Percentiles rank a stretch among this genome's conserved stretches.
Evolutionary conservation across 768 basidiomycete species (phyloP).

Genomic region (Kwoniella newhampshirensis): DNA sequence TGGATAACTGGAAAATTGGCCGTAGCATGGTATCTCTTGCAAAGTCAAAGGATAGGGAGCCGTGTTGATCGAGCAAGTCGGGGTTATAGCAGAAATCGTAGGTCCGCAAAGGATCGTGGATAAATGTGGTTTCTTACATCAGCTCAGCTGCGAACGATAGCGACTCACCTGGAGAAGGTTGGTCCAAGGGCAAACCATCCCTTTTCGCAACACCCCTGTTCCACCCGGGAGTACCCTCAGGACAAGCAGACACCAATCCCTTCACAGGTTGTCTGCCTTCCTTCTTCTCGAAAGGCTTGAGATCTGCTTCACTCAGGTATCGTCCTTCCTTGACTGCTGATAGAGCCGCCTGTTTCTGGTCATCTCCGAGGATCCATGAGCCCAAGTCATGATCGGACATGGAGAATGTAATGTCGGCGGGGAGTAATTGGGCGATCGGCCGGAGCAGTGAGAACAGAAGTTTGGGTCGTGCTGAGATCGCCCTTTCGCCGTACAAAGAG

Average conservation of each 20-base stretch:
- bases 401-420: constrained; percentile 37
- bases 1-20: constrained; percentile 51
- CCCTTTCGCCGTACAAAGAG: constrained; percentile 32
- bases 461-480: constrained; percentile 29
- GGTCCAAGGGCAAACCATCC: constrained; percentile 9
- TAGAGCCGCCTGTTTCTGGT: constrained; percentile 34
- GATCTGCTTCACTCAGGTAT: constrained; percentile 34
- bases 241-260: constrained; percentile 44
- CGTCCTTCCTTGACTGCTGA: constrained; percentile 26
- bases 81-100: constrained; percentile 49
- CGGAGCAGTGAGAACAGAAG: constrained; percentile 43
- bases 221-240: constrained; percentile 34
- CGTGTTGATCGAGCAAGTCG: constrained; percentile 35
- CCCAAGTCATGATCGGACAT: constrained; percentile 51
- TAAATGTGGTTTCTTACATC: constrained; percentile 41
- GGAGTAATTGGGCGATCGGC: constrained; percentile 39
- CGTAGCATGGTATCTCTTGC: constrained; percentile 43
- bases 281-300: constrained; percentile 42
- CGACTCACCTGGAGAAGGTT: constrained; percentile 12
- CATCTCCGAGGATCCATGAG: constrained; percentile 45
- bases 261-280: constrained; percentile 29
- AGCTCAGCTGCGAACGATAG: not conserved
- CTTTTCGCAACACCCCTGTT: constrained; percentile 15
- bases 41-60: constrained; percentile 44
- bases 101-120: constrained; percentile 39